A percentile compares a stretch with the other conserved stretches of the same genome.
Evolutionary conservation across 2,329 filamentous ascomycete genomes (phyloP).

Genomic region (Grosmannia huntii): DNA sequence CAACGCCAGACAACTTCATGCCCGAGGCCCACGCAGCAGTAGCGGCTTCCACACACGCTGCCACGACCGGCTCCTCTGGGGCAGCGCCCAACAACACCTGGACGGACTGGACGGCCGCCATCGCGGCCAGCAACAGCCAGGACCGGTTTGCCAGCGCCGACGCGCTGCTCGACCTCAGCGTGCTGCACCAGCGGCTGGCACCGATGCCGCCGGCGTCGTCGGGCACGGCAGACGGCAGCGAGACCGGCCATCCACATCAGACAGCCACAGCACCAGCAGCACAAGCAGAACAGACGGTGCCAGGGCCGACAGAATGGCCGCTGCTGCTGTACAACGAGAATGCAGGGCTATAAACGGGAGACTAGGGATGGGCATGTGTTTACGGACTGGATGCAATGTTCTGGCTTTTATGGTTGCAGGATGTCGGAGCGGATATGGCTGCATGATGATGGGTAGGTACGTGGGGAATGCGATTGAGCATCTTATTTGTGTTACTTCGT

Average conservation of each 20-base stretch:
- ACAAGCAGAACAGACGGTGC: background rate
- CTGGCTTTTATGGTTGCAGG: no score
- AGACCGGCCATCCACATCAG: no score
- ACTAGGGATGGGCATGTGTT: no score
- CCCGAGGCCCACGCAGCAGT: background rate
- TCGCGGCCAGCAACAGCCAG: slow-evolving; percentile 35
- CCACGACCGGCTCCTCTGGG: no score
- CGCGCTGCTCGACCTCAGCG: slow-evolving; percentile 33
- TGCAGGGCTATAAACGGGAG: background rate
- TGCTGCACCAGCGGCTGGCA: slow-evolving; percentile 12
- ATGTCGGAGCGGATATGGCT: no score
- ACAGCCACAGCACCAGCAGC: background rate
- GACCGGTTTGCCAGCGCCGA: slow-evolving; percentile 28
- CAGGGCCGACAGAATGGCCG: slow-evolving; percentile 6
- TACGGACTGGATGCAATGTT: no score
- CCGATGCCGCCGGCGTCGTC: background rate
- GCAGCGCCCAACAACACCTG: slow-evolving; percentile 28
- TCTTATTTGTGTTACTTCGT: no score
- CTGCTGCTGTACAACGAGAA: slow-evolving; percentile 6
- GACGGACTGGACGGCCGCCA: slow-evolving; percentile 41
- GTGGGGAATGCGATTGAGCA: no score
- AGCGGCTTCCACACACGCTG: background rate
- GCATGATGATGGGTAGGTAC: no score
- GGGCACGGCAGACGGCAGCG: background rate
- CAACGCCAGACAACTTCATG: slow-evolving; percentile 10